A percentile compares a stretch with the other conserved stretches of the same genome.
These are phyloP conservation scores for Chrysanthemum lavandulifolium DNA, from an alignment of 129 eudicot genomes.

Conservation along the genomic window DNA sequence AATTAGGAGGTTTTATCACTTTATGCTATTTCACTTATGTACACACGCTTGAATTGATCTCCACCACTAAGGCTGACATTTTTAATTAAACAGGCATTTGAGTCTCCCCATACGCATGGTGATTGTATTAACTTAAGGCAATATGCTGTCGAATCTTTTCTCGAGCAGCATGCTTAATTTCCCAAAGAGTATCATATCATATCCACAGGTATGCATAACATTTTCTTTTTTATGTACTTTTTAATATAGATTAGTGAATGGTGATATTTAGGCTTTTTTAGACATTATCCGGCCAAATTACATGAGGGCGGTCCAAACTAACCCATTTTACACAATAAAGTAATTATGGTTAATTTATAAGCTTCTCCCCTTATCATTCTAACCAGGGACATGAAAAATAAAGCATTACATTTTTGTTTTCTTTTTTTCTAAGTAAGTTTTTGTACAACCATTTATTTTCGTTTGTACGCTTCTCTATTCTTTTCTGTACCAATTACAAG, in stretches of 20 bases:
- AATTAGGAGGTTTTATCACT: background rate
- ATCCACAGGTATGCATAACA: conserved; percentile 69
- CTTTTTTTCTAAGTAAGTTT: background rate
- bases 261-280: background rate
- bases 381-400: background rate
- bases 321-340: background rate
- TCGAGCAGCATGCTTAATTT: conserved; percentile 82
- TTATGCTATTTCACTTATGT: background rate
- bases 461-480: background rate
- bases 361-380: background rate
- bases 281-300: background rate
- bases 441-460: background rate
- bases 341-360: background rate
- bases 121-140: conserved; percentile 74
- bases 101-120: conserved; percentile 89
- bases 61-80: conserved; percentile 11
- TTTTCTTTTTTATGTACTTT: background rate
- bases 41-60: too few relatives aligned
- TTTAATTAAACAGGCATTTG: conserved; percentile 71
- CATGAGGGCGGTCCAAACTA: background rate
- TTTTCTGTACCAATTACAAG: background rate
- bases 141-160: conserved; percentile 84
- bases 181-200: conserved; percentile 87
- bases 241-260: background rate
- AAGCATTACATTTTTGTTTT: background rate